Evolutionary conservation across 1,139 yeast genomes (phyloP).

Genomic region (Spathaspora sp.): DNA sequence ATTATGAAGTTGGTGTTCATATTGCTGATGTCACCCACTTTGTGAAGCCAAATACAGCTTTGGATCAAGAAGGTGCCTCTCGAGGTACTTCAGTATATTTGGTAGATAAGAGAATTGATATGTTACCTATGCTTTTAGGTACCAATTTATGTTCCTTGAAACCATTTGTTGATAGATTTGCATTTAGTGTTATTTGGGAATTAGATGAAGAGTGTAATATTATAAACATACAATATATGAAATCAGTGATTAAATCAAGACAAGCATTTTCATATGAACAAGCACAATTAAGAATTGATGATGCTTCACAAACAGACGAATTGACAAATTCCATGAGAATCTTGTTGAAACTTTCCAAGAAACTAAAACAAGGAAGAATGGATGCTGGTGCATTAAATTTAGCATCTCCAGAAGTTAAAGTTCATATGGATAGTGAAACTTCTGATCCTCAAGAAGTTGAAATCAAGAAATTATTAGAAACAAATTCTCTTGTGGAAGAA

Average conservation of each 20-base stretch:
- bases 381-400: slow-evolving; percentile 96
- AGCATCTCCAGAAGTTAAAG: slow-evolving; percentile 98
- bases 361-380: slow-evolving; percentile 78
- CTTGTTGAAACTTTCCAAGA: slow-evolving; percentile 72
- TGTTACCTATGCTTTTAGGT: slow-evolving; percentile 94
- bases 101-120: slow-evolving; percentile 98
- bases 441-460: slow-evolving; percentile 97
- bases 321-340: slow-evolving; percentile 88
- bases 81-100: slow-evolving; percentile 96
- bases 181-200: slow-evolving; percentile 96
- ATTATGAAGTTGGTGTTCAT: slow-evolving; percentile 96
- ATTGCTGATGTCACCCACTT: slow-evolving; percentile 99
- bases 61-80: slow-evolving; percentile 94
- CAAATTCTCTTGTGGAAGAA: slow-evolving; percentile 96
- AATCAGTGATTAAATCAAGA: slow-evolving; percentile 86
- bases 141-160: slow-evolving; percentile 94
- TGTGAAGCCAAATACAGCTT: slow-evolving; percentile 87
- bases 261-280: slow-evolving; percentile 94
- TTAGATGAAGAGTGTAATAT: slow-evolving; percentile 84
- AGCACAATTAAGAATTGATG: slow-evolving; percentile 92
- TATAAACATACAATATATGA: slow-evolving; percentile 76
- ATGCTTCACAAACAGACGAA: slow-evolving; percentile 71
- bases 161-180: slow-evolving; percentile 94
- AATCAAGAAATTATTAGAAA: slow-evolving; percentile 80
- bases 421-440: slow-evolving; percentile 95